Percentiles rank a stretch among this genome's conserved stretches.
phyloP scores from a whole-genome alignment of 768 basidiomycete species.

The Sarcodon sp. region DNA sequence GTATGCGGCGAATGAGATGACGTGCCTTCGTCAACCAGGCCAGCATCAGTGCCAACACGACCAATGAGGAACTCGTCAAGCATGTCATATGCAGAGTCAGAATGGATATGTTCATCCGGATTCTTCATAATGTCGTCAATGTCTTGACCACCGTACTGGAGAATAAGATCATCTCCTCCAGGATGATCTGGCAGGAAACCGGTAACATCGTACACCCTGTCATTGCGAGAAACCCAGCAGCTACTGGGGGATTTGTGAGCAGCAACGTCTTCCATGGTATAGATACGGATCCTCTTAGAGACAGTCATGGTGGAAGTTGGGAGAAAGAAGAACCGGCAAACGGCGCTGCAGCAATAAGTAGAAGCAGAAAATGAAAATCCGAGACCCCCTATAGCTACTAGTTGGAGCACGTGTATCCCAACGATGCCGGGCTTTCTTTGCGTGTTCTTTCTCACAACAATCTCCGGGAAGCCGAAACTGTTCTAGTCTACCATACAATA shows the following conservation, averaged over 20 bases:
- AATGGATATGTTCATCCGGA: constrained; percentile 73
- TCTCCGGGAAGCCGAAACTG: no score
- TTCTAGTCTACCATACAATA: no score
- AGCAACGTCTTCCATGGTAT: constrained; percentile 61
- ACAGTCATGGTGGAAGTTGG: constrained; percentile 28
- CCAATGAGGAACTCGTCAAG: constrained; percentile 82
- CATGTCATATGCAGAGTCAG: constrained; percentile 85
- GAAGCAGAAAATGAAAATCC: neutral
- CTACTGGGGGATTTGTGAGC: constrained; percentile 43
- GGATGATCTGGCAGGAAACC: constrained; percentile 80
- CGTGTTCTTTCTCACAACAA: no score
- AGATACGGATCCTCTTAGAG: constrained; percentile 56
- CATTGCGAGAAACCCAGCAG: constrained; percentile 74
- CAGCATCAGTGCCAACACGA: constrained; percentile 61
- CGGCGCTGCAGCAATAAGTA: no score
- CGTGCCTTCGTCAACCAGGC: constrained; percentile 69
- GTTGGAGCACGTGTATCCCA: no score
- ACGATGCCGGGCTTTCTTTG: no score
- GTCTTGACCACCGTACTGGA: constrained; percentile 76
- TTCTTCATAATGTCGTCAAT: constrained; percentile 75
- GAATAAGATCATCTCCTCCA: constrained; percentile 86
- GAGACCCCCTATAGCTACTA: no score
- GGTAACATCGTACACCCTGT: constrained; percentile 87
- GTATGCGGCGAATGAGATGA: constrained; percentile 7
- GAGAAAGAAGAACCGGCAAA: constrained; percentile 7